Conservation (phyloP, 1,139 yeast species). For the Kodamaea sp. region DNA sequence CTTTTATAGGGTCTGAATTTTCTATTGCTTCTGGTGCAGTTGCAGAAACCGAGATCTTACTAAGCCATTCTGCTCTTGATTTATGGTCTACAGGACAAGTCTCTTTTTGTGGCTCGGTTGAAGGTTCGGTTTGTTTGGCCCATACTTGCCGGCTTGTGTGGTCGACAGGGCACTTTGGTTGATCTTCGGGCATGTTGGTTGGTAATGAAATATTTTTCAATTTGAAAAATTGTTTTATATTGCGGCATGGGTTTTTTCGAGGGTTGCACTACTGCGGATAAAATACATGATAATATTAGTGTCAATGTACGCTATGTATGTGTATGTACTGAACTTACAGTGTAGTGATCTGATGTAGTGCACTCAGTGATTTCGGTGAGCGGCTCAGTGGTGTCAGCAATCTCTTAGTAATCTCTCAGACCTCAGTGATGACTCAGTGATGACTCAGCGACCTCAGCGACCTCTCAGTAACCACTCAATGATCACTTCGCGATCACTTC, state of each 20-base stretch:
- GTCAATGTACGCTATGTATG: too few relatives aligned
- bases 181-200: slow-evolving; percentile 15
- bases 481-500: background rate
- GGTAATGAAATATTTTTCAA: background rate
- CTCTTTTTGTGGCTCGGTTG: slow-evolving; percentile 9
- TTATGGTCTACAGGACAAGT: slow-evolving; percentile 28
- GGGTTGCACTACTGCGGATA: too few relatives aligned
- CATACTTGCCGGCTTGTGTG: slow-evolving; percentile 57
- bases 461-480: too few relatives aligned
- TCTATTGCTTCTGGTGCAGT: slow-evolving; percentile 38
- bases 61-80: slow-evolving; percentile 21
- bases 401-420: too few relatives aligned
- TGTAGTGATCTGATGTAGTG: too few relatives aligned
- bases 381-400: background rate
- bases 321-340: too few relatives aligned
- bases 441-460: too few relatives aligned
- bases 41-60: slow-evolving; percentile 29
- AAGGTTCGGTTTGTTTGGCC: slow-evolving; percentile 25
- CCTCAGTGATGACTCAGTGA: too few relatives aligned
- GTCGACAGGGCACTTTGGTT: slow-evolving; percentile 65
- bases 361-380: background rate
- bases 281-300: too few relatives aligned
- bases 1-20: slow-evolving; percentile 23
- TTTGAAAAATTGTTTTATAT: background rate
- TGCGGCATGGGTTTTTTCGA: background rate